Percentiles rank a stretch among this genome's conserved stretches.
Evolutionary conservation across 1,139 yeast species (phyloP).

Genomic region (Candida frijolesensis): DNA sequence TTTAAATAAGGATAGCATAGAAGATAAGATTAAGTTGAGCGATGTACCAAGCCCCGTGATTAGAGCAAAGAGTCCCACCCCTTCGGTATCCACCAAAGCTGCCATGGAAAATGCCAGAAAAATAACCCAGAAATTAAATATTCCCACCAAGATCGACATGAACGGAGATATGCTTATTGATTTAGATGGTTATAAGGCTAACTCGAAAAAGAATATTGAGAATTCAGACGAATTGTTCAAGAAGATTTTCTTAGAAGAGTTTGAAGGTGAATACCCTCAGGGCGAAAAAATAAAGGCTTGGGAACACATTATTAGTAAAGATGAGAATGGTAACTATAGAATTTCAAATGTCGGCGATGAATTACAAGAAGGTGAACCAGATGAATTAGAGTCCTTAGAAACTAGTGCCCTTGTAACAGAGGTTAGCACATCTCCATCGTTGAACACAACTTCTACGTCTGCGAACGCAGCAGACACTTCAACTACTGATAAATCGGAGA

Average conservation of each 20-base stretch:
- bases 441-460: background rate
- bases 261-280: conserved; percentile 20
- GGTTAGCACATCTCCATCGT: background rate
- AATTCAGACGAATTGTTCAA: conserved; percentile 72
- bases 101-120: conserved; percentile 69
- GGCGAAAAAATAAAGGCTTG: conserved; percentile 29
- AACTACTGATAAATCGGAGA: conserved; percentile 21
- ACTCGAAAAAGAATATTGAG: conserved; percentile 66
- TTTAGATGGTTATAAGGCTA: conserved; percentile 95
- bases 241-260: conserved; percentile 65
- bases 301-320: conserved; percentile 48
- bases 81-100: conserved; percentile 32
- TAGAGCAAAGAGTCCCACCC: conserved; percentile 24
- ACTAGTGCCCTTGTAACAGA: conserved; percentile 3
- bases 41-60: conserved; percentile 21
- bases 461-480: conserved; percentile 16
- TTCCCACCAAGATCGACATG: conserved; percentile 85
- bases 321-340: conserved; percentile 72
- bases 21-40: conserved; percentile 28
- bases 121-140: conserved; percentile 73
- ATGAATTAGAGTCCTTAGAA: conserved; percentile 6
- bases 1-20: conserved; percentile 33
- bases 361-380: conserved; percentile 13
- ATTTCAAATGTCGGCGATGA: conserved; percentile 34
- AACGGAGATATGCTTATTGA: conserved; percentile 92